Evolutionary conservation across 768 basidiomycete genomes (phyloP), one percentile per base, ranked within the genome.

Genomic region (Mycena amicta): DNA sequence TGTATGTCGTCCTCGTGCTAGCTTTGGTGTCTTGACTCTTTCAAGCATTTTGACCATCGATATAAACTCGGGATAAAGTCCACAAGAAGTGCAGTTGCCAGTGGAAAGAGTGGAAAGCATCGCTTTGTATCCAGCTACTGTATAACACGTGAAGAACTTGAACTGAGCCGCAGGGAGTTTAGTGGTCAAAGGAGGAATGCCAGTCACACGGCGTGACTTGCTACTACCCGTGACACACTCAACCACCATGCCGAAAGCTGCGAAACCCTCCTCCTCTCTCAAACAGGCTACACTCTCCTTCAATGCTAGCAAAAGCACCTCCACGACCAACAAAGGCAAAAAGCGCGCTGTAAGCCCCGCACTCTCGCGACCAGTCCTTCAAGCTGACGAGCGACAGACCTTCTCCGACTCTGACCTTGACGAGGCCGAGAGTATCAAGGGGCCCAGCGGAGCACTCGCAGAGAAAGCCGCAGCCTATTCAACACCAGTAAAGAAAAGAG

Each of bases 181-280:
- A n/a, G n/a, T n/a, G n/a, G n/a, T n/a, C n/a, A n/a, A n/a, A n/a
- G n/a, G n/a, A n/a, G n/a, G n/a, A n/a, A n/a, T n/a, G n/a, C n/a
- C n/a, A n/a, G n/a, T n/a, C n/a, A n/a, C n/a, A n/a, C 18, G 33
- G 33, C 33, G 33, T 37, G 33, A 37, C 33, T 37, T 18, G 33
- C 18, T 18, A 37, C 33, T 8, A 8, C 8, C 33, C 18, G 8
- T 8, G 18, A 18, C 33, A 37, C 8, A 5, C 43, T 45, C 15
- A 23, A 15, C 43, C 43, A 23, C 22, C 43, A 45, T 45, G 43
- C 43, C 43, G 8, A 45, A 45, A 45, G 43, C 43, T 45, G 43
- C 43, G 43, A 45, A 45, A 45, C 43, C 43, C 43, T 45, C 43
- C 22, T 45, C 43, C 43, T 45, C 43, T 23, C 43, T 45, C 43